Base-by-base conservation (phyloP, 169 alveolate genomes). In the Eimeria falciformis region DNA sequence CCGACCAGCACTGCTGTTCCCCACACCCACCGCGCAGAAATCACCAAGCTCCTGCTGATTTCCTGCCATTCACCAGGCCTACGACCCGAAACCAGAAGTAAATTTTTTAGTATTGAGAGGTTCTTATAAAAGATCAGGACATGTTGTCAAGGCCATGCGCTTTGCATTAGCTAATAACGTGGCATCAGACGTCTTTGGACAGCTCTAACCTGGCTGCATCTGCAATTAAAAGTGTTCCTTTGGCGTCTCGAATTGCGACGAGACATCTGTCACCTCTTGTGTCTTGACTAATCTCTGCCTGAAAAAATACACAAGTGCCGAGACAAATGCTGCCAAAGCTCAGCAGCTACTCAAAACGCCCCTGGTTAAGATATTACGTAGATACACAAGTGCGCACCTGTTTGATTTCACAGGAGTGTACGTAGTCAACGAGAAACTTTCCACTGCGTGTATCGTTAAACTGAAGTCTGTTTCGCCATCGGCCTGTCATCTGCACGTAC, bases 221-320 rank as follows among this genome's bases (percentile, higher is more conserved):
- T 5, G 78, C 33, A n/a, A 66, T 33, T 12, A 66, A 33, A n/a
- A 66, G 43, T 21, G 45, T 43, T 3, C 78, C 78, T 66, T 66
- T 66, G 78, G 78, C 78, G 43, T 66, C 78, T 11, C 78, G 78
- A 33, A 66, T 66, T 21, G 78, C 78, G 33, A 66, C 27, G n/a
- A 23, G 78, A 23, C 46, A n/a, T 27, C 33, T 66, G 46, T 66
- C 46, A 12, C 43, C 9, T 23, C 3, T 66, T 18, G 46, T 27
- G 23, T 33, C 33, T 27, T 66, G 78, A 14, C 55, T 33, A 33
- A 33, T 33, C 3, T 37, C 27, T 5, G 37, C 56, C 55, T 33
- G 3, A 2, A 33, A 1, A 37, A 23, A 33, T 12, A 66, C 33
- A 58, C 69, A 5, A 58, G 37, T 21, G 23, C 69, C 23, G 23